Evolutionary conservation across 352 stramenopile genomes (phyloP), one percentile per base, ranked within the genome.

Genomic region (Phytophthora uliginosa): DNA sequence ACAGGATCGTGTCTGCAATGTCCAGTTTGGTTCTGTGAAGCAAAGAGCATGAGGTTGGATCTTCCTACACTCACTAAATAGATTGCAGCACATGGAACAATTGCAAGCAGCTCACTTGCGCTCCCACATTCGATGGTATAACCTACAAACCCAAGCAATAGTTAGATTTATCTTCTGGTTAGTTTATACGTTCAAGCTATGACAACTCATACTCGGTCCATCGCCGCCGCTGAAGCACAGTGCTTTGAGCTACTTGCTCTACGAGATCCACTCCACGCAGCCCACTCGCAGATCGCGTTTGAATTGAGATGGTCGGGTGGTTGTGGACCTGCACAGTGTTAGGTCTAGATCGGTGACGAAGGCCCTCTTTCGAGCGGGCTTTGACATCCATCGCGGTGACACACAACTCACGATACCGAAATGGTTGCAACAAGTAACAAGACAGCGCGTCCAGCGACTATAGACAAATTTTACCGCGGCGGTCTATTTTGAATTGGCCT

Each of bases 121-220:
- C 55, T 93, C 83, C 76, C 82, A 93, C 5, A 93, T 72, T 45
- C 78, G 76, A 38, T 63, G 69, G 70, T 90, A 91, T 42, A 93
- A 59, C 36, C 85, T 92, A 36, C 1, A 59, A 9, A 55, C n/a
- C 18, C 7, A 8, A 33, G 20, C 28, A 59, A 12, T 12, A 9
- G 42, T 74, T 66, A 63, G 42, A 9, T 8, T 1, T 17, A 7
- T 31, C 13, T 28, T 31, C 7, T 28, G 2, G 2, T 52, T 52
- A 26, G 9, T 28, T 0, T 28, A 13, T 13, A 40, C 34, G 13
- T 22, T 61, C 10, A 31, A 38, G 22, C 18, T 45, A 24, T 24
- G 4, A 33, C 17, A 47, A 22, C 9, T 22, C 71, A 12, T 69
- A 93, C 85, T 93, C 85, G 20, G 79, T 70, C 85, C 85, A 93